Evolutionary conservation across 176 grass and related monocot species (phyloP), one percentile per base, ranked within the genome.

Genomic region (Lolium multiflorum): DNA sequence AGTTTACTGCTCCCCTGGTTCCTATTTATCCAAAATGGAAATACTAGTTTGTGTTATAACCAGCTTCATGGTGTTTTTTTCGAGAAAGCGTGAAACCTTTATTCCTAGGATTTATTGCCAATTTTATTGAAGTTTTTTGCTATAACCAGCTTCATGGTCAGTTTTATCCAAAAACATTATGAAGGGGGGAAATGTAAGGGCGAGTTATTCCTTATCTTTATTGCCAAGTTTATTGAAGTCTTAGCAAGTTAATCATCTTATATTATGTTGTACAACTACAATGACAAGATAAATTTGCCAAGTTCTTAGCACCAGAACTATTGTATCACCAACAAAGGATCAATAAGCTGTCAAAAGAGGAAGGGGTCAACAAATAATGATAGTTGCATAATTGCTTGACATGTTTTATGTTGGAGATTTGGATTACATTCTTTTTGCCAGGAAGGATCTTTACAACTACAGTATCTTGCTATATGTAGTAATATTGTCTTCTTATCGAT

Each of bases 301-400:
- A 44, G 12, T 54, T 58, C 9, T 89, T 50, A 74, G 57, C 76
- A 57, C 3, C 7, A 65, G 22, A 89, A 47, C 67, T 81, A n/a
- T 1, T 69, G 25, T 76, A 69, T 85, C 20, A 26, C 35, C 14
- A 66, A 17, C 63, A 17, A 35, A 66, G 63, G 6, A 37, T 35
- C 14, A 37, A 76, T 55, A 50, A 31, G 25, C 73, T 43, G 18
- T 62, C 18, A 43, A 20, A 55, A 64, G 63, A 65, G 26, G 24
- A 35, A 57, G 69, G 16, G 11, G 20, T 48, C 20, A 60, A 47
- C n/a, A 16, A 82, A 56, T 48, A 65, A 24, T 78, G 37, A 39
- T 25, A 64, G 37, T 67, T 80, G 6, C 59, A 46, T 28, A 9
- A 3, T 56, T 85, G 57, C 79, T 74, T 74, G 17, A 37, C 47